Base-by-base conservation (phyloP, 495 filamentous ascomycete genomes). In the Neurospora terricola region DNA sequence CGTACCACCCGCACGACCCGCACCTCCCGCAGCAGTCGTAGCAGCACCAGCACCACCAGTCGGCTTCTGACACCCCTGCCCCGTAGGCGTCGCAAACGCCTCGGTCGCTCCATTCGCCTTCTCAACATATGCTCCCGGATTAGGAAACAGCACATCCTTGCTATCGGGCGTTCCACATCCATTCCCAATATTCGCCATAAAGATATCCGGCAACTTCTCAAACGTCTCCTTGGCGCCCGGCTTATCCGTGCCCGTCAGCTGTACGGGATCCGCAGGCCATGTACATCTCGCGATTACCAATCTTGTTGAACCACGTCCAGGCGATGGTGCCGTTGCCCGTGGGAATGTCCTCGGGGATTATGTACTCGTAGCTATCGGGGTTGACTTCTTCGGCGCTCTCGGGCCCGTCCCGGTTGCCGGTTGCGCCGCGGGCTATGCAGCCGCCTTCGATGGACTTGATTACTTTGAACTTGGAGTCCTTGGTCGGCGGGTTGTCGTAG, bases 301-400 rank as follows among this genome's bases (percentile, higher is more conserved):
- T 81, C 74, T 90, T 90, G 87, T 97, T 97, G 86, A 92, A 94
- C 94, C 94, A 97, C 14, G 91, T 91, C 86, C 92, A 97, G 7
- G 91, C 89, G 43, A 97, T 85, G 1, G 90, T 88, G n/a, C 90
- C 91, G 68, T 86, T 83, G 11, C 91, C 91, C 38, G 85, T 83
- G 7, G 83, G 84, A 18, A 91, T 76, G 18, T 81, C 83, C 21
- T 83, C 80, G 2, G 91, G 91, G 66, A 93, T 84, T 2, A 80
- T 85, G 81, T 88, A 88, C 70, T 75, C 36, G 71, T 78, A 80
- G 66, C 69, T 38, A 30, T 78, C 74, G 1, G n/a, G 45, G 69
- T 78, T 76, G 12, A n/a, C 3, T 5, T 38, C n/a, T 2, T 39
- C 69, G 0, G 71, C 39, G 48, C 2, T 6, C 2, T 5, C 10